A percentile compares a stretch with the other conserved stretches of the same genome.
Evolutionary conservation across 1,284 basidiomycete genomes (phyloP).

Genomic region (Leccinum angustisporum): DNA sequence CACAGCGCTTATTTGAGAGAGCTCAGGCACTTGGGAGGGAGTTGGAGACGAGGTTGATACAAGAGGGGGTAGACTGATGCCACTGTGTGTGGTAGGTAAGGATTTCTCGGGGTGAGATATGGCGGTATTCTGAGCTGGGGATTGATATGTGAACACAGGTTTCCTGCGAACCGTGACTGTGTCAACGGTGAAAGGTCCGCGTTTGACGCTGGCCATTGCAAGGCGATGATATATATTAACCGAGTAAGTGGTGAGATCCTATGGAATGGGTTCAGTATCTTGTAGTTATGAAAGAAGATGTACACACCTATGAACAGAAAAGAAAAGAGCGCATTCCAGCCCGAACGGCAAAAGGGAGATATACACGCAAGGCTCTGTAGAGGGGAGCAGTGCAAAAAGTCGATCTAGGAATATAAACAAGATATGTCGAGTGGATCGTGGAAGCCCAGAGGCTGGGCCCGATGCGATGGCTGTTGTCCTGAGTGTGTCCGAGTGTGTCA

Average conservation of each 20-base stretch:
- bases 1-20: constrained; percentile 10
- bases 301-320: constrained; percentile 26
- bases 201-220: constrained; percentile 29
- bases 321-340: constrained; percentile 24
- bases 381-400: constrained; percentile 7
- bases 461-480: constrained; percentile 12
- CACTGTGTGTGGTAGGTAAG: constrained; percentile 11
- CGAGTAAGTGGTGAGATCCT: constrained; percentile 15
- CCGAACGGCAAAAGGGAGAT: constrained; percentile 10
- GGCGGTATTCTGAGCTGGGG: constrained; percentile 37
- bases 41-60: constrained; percentile 5
- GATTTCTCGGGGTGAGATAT: constrained; percentile 17
- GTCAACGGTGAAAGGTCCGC: constrained; percentile 7
- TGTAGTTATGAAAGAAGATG: background rate
- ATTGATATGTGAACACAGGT: constrained; percentile 50
- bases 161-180: constrained; percentile 43
- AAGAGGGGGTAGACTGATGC: constrained; percentile 10
- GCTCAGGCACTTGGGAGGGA: constrained; percentile 23
- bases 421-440: constrained; percentile 19
- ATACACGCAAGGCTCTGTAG: constrained; percentile 15
- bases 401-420: constrained; percentile 28
- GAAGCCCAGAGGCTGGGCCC: constrained; percentile 10
- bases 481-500: constrained; percentile 18
- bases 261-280: constrained; percentile 5
- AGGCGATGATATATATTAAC: constrained; percentile 10